Evolutionary conservation across 2,329 filamentous ascomycete genomes (phyloP).

Genomic region (Shiraia sp.): DNA sequence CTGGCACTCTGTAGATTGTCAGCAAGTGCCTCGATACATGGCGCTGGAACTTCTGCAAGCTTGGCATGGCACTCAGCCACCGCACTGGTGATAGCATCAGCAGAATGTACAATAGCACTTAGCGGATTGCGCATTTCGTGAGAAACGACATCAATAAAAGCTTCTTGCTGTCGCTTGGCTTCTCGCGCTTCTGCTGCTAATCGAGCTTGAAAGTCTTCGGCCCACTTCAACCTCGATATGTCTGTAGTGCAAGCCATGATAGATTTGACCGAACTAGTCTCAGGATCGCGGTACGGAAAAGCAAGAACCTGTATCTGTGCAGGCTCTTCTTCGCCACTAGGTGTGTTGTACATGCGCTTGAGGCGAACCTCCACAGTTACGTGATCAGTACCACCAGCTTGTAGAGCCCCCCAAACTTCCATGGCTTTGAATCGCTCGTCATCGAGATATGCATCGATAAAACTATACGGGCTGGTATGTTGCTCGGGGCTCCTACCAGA

Average conservation of each 20-base stretch:
- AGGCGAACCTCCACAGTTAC: conserved; percentile 32
- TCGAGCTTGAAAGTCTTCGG: conserved; percentile 44
- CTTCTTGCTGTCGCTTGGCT: conserved; percentile 45
- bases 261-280: conserved; percentile 32
- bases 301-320: conserved; percentile 39
- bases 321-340: conserved; percentile 34
- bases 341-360: conserved; percentile 36
- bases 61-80: conserved; percentile 35
- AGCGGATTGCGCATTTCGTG: conserved; percentile 54
- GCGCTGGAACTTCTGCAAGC: conserved; percentile 23
- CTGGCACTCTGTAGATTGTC: conserved; percentile 43
- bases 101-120: conserved; percentile 50
- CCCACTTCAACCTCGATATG: conserved; percentile 46
- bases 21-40: conserved; percentile 30
- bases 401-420: conserved; percentile 28
- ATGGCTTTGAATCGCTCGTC: conserved; percentile 30
- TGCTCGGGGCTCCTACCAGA: conserved; percentile 24
- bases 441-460: conserved; percentile 33
- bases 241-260: conserved; percentile 47
- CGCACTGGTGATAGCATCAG: conserved; percentile 47
- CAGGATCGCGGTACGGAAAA: conserved; percentile 37
- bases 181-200: conserved; percentile 44
- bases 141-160: conserved; percentile 45
- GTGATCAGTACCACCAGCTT: conserved; percentile 27
- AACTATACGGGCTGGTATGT: conserved; percentile 16